A percentile compares a stretch with the other conserved stretches of the same genome.
phyloP scores from a whole-genome alignment of 2,329 filamentous ascomycete species.

The Diaporthe citrichinensis region DNA sequence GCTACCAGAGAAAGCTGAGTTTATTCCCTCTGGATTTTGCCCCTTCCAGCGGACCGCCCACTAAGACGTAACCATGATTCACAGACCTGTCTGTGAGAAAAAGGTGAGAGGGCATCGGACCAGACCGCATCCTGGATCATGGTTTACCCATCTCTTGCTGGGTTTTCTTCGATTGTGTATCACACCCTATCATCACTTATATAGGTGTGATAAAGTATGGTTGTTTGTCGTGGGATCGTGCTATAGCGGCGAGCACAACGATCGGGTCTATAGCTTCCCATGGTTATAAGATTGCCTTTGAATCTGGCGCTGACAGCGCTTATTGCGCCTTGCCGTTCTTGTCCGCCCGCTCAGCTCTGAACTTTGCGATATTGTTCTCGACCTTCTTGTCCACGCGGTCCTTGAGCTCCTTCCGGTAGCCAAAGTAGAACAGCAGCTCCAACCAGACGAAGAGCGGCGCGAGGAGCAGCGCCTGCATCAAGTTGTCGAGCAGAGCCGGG shows the following conservation, averaged over 20 bases:
- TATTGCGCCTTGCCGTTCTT: conserved; percentile 68
- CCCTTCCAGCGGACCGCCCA: too few relatives aligned
- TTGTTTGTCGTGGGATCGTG: neutral
- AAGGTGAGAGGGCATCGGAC: neutral
- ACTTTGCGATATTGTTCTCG: conserved; percentile 81
- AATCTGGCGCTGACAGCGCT: conserved; percentile 24
- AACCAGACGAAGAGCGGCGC: conserved; percentile 98
- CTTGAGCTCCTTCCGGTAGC: conserved; percentile 91
- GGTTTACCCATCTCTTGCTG: neutral
- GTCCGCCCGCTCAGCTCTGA: conserved; percentile 68
- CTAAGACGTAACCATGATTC: neutral
- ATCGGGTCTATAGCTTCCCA: neutral
- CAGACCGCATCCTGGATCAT: neutral
- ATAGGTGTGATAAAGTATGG: neutral
- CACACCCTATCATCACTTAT: neutral
- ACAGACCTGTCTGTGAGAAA: neutral
- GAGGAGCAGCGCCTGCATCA: conserved; percentile 91
- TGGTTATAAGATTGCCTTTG: neutral
- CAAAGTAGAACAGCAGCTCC: conserved; percentile 89
- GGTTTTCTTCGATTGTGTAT: neutral
- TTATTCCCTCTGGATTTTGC: too few relatives aligned
- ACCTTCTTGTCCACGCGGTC: conserved; percentile 84
- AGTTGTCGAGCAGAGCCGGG: conserved; percentile 90
- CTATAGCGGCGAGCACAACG: neutral
- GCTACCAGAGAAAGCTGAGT: neutral